Evolutionary conservation across 306 rosid species (phyloP).

Genomic region (Quercus variabilis): DNA sequence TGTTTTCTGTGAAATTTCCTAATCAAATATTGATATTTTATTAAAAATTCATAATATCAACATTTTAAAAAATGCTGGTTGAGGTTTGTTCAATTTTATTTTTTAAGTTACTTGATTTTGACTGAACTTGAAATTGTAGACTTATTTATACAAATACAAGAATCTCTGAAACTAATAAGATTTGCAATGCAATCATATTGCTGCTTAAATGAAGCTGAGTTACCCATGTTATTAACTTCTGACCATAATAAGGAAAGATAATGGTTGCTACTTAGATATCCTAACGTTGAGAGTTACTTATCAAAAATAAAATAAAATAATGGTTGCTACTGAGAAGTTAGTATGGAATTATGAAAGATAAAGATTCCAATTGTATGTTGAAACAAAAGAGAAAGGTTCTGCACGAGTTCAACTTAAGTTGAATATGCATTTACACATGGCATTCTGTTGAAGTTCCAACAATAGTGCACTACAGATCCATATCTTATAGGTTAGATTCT

Average conservation of each 20-base stretch:
- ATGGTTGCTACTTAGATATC: neutral
- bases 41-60: too few species aligned
- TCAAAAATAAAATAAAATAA: too few species aligned
- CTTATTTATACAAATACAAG: neutral
- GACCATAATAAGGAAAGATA: neutral
- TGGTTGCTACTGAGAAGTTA: neutral
- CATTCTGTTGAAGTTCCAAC: too few species aligned
- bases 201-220: neutral
- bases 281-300: too few species aligned
- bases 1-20: neutral
- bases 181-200: neutral
- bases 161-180: neutral
- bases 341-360: neutral
- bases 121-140: neutral
- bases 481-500: neutral
- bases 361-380: neutral
- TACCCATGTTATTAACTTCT: neutral
- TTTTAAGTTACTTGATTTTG: neutral
- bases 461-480: neutral
- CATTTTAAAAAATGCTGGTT: too few species aligned
- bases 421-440: neutral
- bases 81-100: neutral
- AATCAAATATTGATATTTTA: too few species aligned
- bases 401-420: neutral
- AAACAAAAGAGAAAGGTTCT: neutral